Evolutionary conservation across 1,284 basidiomycete genomes (phyloP), one percentile per base, ranked within the genome.

Genomic region (Rhodotorula glutinis): DNA sequence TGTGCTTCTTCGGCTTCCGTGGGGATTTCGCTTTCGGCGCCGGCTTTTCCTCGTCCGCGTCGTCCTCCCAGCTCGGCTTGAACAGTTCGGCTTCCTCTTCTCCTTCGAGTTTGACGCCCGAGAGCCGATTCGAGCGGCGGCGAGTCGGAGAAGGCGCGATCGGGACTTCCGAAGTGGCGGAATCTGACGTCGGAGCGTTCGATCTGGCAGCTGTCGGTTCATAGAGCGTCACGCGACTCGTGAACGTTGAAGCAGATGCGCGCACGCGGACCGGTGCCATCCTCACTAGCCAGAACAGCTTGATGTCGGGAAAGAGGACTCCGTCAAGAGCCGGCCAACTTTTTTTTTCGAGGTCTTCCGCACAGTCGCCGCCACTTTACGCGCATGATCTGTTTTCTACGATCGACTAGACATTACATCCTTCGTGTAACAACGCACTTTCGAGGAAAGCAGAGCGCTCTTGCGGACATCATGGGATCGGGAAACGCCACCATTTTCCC

Each of bases 1-100:
- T 83, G 27, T 88, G 83, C 0, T 78, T 67, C 69, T 82, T 86
- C 1, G 72, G 75, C 70, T 83, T 85, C 77, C 69, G 62, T 21
- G 66, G 69, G 41, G 30, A 59, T 7, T 30, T 33, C 33, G 55
- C 7, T 46, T 57, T 63, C 43, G 46, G 30, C 21, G 51, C 23
- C 43, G 30, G 27, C 43, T 53, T 61, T 11, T 29, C 27, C n/a
- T 38, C 38, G 23, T 40, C 57, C 3, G 29, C 30, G 16, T 53
- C 30, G 25, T 19, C 17, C n/a, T 54, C 25, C 23, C 30, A 21
- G 40, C 44, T 14, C 8, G 33, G 38, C 33, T 63, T 57, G 10
- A 43, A 38, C 10, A 33, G 52, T 11, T 47, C 33, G 33, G 7
- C 33, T 38, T 38, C 53, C 43, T 47, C 53, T 10, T 58, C 63